phyloP scores from a whole-genome alignment of 495 filamentous ascomycete species.

The Podospora tetraspora region DNA sequence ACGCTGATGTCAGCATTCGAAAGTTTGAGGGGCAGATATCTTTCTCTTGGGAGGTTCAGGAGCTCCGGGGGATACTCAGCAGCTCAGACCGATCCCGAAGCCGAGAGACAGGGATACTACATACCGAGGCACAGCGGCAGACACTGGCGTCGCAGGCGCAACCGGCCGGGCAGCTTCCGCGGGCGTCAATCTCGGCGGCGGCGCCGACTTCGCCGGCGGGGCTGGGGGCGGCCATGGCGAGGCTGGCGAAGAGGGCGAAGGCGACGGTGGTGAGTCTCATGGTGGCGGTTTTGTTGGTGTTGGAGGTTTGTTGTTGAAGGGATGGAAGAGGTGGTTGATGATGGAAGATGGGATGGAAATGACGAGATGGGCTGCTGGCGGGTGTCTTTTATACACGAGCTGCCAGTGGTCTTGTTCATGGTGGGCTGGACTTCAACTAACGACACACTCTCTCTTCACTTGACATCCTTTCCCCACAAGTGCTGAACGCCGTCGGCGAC shows the following conservation, averaged over 20 bases:
- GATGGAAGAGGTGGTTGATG: background rate
- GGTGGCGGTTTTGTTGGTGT: background rate
- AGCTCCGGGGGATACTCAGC: too few species aligned
- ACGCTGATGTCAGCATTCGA: background rate
- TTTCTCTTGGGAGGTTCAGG: too few species aligned
- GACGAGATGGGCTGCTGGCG: background rate
- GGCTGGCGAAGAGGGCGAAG: background rate
- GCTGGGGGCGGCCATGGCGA: background rate
- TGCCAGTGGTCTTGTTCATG: background rate
- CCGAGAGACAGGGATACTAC: too few species aligned
- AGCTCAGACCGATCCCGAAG: too few species aligned
- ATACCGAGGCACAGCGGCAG: background rate
- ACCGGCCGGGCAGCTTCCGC: background rate
- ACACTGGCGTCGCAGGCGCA: background rate
- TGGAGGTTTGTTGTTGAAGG: background rate
- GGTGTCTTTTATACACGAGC: background rate
- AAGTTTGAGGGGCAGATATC: too few species aligned
- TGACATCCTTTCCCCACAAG: too few species aligned
- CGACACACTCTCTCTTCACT: background rate
- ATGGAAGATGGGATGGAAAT: background rate
- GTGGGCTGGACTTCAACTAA: background rate
- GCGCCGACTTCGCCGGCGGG: background rate
- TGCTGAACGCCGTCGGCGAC: background rate
- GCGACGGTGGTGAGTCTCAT: background rate
- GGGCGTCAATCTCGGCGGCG: background rate